These are phyloP conservation scores for Fagopyrum homotropicum DNA, from an alignment of 148 eudicot genomes.

Conservation along the genomic window DNA sequence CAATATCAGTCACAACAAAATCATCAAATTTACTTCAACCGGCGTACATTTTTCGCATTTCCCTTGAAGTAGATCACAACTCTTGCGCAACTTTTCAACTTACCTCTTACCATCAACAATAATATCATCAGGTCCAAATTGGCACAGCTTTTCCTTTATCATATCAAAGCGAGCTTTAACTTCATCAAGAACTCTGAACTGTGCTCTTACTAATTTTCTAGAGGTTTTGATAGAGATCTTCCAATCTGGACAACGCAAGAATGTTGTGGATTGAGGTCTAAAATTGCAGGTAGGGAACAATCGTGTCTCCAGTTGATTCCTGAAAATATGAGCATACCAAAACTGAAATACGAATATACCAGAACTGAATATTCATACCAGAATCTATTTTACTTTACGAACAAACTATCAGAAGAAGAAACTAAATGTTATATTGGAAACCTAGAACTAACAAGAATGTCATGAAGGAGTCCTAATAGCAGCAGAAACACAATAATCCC, in stretches of 20 bases:
- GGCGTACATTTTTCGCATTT: too few species aligned
- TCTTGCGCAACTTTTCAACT: too few species aligned
- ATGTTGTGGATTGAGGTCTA: not conserved
- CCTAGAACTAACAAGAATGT: not conserved
- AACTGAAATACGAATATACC: too few species aligned
- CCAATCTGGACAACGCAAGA: conserved; percentile 4
- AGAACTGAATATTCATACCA: too few species aligned
- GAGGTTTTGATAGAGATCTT: conserved; percentile 14
- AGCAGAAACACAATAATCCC: not conserved
- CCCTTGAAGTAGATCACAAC: too few species aligned
- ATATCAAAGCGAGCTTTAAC: conserved; percentile 17
- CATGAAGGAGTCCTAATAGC: not conserved
- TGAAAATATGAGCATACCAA: not conserved
- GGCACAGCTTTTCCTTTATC: conserved; percentile 28
- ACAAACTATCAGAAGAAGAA: too few species aligned
- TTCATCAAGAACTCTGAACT: conserved; percentile 25
- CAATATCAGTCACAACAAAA: too few species aligned
- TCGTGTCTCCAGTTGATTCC: conserved; percentile 7
- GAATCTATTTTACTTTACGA: too few species aligned
- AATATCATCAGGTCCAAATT: conserved; percentile 25
- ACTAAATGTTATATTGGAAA: not conserved
- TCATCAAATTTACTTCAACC: too few species aligned
- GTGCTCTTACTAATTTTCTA: conserved; percentile 24
- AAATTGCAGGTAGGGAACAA: conserved; percentile 8
- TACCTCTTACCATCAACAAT: too few species aligned